Percentiles rank a stretch among this genome's conserved stretches.
Conservation (phyloP, 2,329 filamentous ascomycete genomes). For the Aspergillus proliferans region DNA sequence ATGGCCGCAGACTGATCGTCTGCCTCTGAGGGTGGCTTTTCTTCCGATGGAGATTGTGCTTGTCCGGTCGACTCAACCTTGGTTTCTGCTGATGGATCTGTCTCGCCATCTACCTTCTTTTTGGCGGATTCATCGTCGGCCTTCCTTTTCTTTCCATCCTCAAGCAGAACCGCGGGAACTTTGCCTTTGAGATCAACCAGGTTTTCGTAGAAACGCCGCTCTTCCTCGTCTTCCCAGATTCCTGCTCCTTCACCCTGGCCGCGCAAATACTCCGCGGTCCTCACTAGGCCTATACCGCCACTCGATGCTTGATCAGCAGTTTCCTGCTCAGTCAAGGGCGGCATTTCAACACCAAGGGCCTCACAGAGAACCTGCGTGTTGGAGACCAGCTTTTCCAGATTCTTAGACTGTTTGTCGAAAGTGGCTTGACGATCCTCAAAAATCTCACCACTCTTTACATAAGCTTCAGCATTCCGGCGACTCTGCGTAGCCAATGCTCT, state of each 20-base stretch:
- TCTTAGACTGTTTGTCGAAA: conserved; percentile 88
- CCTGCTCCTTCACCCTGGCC: conserved; percentile 85
- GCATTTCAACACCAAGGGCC: conserved; percentile 84
- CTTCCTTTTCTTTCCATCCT: conserved; percentile 94
- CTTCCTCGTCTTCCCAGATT: conserved; percentile 98
- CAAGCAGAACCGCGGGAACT: conserved; percentile 85
- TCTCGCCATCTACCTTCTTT: conserved; percentile 58
- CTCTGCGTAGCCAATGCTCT: conserved; percentile 81
- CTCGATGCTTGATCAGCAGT: conserved; percentile 59
- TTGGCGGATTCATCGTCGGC: conserved; percentile 76
- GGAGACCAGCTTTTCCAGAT: conserved; percentile 79
- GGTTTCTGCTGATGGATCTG: conserved; percentile 39
- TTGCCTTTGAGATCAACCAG: conserved; percentile 91
- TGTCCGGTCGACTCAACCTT: conserved; percentile 32
- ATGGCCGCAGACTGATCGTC: conserved; percentile 92
- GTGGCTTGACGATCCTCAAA: conserved; percentile 96
- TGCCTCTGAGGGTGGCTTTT: conserved; percentile 48
- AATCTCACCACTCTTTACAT: conserved; percentile 96
- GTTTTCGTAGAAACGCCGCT: conserved; percentile 96
- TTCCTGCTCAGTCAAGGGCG: conserved; percentile 79
- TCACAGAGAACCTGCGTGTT: conserved; percentile 92
- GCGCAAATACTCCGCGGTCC: conserved; percentile 85
- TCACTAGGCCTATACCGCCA: conserved; percentile 84
- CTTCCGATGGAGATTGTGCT: conserved; percentile 33
- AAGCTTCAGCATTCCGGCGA: conserved; percentile 92